phyloP scores from a whole-genome alignment of 257 asterid species.

The Anisodus acutangulus region DNA sequence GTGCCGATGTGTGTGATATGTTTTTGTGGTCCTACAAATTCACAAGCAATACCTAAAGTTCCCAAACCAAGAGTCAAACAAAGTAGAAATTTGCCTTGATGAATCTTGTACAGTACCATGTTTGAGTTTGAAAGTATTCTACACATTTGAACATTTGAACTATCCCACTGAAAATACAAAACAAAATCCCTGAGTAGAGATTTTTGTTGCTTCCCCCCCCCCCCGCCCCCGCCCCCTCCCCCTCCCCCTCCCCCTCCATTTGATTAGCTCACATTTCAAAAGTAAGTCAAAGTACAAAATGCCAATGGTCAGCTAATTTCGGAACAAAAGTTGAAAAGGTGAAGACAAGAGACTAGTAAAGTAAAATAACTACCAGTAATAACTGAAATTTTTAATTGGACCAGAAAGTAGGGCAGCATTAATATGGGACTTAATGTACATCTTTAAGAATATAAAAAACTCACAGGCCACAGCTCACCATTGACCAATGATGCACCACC shows the following conservation, averaged over 20 bases:
- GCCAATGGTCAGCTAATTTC: not conserved
- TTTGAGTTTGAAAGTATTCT: not conserved
- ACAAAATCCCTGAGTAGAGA: constrained; percentile 10
- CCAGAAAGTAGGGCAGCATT: not conserved
- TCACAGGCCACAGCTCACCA: not conserved
- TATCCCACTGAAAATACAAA: not conserved
- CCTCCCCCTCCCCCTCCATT: not conserved
- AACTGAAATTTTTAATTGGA: not conserved
- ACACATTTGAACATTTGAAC: not conserved
- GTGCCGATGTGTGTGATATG: too few relatives aligned
- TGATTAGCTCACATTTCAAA: not conserved
- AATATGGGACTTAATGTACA: too few relatives aligned
- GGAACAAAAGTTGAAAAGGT: not conserved
- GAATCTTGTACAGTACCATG: not conserved
- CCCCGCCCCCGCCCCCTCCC: not conserved
- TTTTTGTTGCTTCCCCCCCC: not conserved
- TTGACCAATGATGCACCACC: not conserved
- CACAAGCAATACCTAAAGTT: too few relatives aligned
- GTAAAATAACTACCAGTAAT: not conserved
- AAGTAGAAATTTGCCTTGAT: not conserved
- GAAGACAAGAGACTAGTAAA: not conserved
- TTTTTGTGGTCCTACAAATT: too few relatives aligned
- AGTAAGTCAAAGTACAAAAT: constrained; percentile 12
- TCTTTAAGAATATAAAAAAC: not conserved
- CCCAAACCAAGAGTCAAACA: not conserved